Percentiles rank a stretch among this genome's conserved stretches.
Conservation (phyloP, 768 basidiomycete species). For the Xerocomellus chrysenteron region DNA sequence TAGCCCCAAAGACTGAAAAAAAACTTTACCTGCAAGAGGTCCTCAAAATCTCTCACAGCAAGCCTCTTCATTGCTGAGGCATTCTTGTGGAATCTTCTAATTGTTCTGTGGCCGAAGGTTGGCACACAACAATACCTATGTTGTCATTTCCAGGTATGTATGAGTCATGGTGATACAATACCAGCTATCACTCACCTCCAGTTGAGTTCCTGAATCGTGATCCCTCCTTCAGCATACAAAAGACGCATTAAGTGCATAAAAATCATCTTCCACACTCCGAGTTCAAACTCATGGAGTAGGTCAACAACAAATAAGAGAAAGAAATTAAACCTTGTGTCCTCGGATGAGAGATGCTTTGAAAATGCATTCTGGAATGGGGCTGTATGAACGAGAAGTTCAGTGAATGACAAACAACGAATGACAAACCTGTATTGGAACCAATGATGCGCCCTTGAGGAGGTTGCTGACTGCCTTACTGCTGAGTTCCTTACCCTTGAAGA, state of each 20-base stretch:
- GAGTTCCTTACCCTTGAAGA: not conserved
- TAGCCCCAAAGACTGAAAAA: not conserved
- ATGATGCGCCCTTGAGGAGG: not conserved
- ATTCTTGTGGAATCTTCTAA: constrained; percentile 17
- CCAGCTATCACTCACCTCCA: not conserved
- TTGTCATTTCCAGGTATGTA: no score
- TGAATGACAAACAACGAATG: no score
- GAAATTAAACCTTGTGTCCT: not conserved
- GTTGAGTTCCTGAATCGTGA: not conserved
- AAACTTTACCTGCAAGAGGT: constrained; percentile 19
- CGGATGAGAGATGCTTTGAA: not conserved
- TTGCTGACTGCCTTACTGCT: not conserved
- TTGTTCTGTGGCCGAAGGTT: not conserved
- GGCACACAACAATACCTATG: not conserved
- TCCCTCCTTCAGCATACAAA: no score
- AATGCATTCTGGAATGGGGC: not conserved
- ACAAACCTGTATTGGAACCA: not conserved
- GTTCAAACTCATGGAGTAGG: not conserved
- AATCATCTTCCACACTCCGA: not conserved
- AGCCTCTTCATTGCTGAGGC: constrained; percentile 35
- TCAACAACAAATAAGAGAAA: not conserved
- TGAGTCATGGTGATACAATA: no score
- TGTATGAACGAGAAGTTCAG: no score
- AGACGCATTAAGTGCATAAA: not conserved
- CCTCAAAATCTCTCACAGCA: constrained; percentile 40